These are phyloP conservation scores for Beauveria australis DNA, from an alignment of 2,329 filamentous ascomycete species.

Conservation along the genomic window DNA sequence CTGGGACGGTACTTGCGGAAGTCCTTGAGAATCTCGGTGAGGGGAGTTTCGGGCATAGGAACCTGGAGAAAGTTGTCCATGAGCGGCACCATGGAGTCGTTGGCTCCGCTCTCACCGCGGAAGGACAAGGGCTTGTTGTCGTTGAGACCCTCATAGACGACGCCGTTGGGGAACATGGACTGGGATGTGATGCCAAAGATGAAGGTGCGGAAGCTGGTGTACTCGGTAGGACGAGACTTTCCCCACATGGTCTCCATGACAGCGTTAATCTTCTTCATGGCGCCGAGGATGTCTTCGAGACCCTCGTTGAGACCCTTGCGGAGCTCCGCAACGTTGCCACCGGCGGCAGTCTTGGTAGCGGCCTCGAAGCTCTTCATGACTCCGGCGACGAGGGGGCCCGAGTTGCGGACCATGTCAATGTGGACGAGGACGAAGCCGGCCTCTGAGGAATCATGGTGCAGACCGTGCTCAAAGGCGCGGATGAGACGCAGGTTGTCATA, in stretches of 20 bases:
- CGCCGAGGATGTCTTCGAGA: slow-evolving; percentile 50
- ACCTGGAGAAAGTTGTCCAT: slow-evolving; percentile 83
- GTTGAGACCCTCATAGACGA: slow-evolving; percentile 78
- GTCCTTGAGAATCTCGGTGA: slow-evolving; percentile 80
- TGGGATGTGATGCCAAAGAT: slow-evolving; percentile 94
- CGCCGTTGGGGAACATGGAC: slow-evolving; percentile 88
- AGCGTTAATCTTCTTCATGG: slow-evolving; percentile 58
- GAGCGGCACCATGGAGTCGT: slow-evolving; percentile 88
- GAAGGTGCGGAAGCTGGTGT: slow-evolving; percentile 88
- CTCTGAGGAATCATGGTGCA: slow-evolving; percentile 80
- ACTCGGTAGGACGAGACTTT: slow-evolving; percentile 74
- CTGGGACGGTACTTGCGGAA: slow-evolving; percentile 85
- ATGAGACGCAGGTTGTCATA: slow-evolving; percentile 71
- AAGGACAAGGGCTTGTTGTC: slow-evolving; percentile 65
- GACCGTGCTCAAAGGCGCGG: slow-evolving; percentile 82
- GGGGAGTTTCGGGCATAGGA: slow-evolving; percentile 78
- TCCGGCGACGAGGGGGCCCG: slow-evolving; percentile 67
- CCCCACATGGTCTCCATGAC: slow-evolving; percentile 91
- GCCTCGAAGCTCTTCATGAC: slow-evolving; percentile 59
- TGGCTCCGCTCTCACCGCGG: slow-evolving; percentile 87
- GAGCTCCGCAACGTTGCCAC: slow-evolving; percentile 21
- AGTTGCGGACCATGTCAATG: slow-evolving; percentile 89
- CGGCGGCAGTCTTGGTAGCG: slow-evolving; percentile 22
- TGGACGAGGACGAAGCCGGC: slow-evolving; percentile 95
- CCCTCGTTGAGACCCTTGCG: slow-evolving; percentile 56